Conservation (phyloP, 352 stramenopile genomes). For the Phytophthora aleatoria region DNA sequence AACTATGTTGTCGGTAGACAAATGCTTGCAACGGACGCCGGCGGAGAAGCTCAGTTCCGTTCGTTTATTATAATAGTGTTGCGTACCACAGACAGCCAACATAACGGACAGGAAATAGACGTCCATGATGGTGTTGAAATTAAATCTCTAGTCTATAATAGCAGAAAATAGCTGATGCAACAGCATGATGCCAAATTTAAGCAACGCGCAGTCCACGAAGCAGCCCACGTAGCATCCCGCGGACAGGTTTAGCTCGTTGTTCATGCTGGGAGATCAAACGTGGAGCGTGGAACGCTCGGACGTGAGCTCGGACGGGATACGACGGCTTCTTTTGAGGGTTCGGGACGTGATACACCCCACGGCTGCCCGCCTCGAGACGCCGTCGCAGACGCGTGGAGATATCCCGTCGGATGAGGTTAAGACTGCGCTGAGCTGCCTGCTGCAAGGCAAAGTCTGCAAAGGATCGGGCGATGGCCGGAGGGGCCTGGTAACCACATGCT, state of each 20-base stretch:
- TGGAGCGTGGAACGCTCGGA: conserved; percentile 14
- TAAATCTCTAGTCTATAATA: conserved; percentile 4
- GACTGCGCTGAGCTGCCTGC: conserved; percentile 26
- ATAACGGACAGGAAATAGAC: background rate
- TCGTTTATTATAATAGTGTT: background rate
- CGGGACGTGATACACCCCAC: conserved; percentile 22
- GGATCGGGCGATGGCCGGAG: conserved; percentile 19
- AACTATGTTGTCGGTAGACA: too few species aligned
- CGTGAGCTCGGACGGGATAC: conserved; percentile 19
- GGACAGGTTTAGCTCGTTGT: conserved; percentile 7
- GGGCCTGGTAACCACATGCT: conserved; percentile 21
- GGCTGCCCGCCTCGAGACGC: conserved; percentile 13
- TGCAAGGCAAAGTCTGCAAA: conserved; percentile 34
- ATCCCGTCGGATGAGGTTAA: conserved; percentile 22
- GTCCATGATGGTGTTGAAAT: background rate
- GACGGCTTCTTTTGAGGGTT: conserved; percentile 21
- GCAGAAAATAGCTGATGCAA: too few species aligned
- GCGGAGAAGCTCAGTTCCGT: conserved; percentile 11
- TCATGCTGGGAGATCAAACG: conserved; percentile 4
- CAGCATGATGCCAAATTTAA: background rate
- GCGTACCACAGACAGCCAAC: background rate
- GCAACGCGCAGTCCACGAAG: conserved; percentile 14
- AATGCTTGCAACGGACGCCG: background rate
- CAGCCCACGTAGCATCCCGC: conserved; percentile 16
- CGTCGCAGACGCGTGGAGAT: conserved; percentile 26